Evolutionary conservation across 73 alveolate genomes (phyloP), one percentile per base, ranked within the genome.

Genomic region (Urostyla sp.): DNA sequence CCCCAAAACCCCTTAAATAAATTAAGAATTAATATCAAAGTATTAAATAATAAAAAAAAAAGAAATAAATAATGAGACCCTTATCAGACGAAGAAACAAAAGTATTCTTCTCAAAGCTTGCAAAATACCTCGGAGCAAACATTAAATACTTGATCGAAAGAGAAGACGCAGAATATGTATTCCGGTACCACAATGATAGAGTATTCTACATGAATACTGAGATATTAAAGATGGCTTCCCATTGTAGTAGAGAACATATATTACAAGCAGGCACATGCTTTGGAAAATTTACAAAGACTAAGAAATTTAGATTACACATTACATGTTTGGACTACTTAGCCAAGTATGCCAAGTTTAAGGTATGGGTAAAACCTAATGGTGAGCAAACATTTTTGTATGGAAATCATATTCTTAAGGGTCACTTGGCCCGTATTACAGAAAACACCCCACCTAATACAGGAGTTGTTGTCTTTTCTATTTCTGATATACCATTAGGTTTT

Each of bases 291-390:
- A 96, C 99, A 28, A 93, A 96, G 82, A 75, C 98, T 30, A 97
- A 97, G 60, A 95, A 95, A 81, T 93, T 96, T 88, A 93, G 97
- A 90, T 67, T 96, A 63, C 91, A 94, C 75, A 94, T 96, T 44
- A 96, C 99, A 32, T 96, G 98, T 44, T 89, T 96, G 74, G 99
- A 96, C 85, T 91, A 90, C 76, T 90, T 96, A 48, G 99, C 99
- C 7, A 95, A 93, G 84, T 96, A 91, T 84, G 98, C 99, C 20
- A 95, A 95, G 89, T 93, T 91, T 88, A 96, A 96, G 89, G 93
- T 96, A 45, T 96, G 99, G 99, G 91, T 96, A 45, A 96, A 96
- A 72, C 99, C 99, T 52, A 92, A 92, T 56, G 99, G 99, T 15
- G 99, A 95, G 79, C 95, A 96, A 87, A 85, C 96, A 55, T 96